Percentiles rank a stretch among this genome's conserved stretches.
phyloP scores from a whole-genome alignment of 169 alveolate genomes.

The Condylostoma magnum region DNA sequence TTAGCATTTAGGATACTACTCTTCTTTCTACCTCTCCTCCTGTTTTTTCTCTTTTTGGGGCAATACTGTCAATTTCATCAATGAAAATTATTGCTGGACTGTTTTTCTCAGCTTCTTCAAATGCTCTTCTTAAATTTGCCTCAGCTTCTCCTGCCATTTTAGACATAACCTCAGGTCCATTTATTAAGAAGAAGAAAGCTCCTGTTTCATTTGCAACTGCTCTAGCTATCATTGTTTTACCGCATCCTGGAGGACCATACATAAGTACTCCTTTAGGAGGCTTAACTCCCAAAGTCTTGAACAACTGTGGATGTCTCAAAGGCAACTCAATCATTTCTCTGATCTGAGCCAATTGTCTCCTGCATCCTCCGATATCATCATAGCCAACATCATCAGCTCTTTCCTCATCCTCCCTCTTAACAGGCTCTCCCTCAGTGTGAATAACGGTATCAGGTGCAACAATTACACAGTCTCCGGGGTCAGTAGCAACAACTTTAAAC shows the following conservation, averaged over 20 bases:
- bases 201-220: conserved; percentile 99
- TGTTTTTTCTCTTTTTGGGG: conserved; percentile 99
- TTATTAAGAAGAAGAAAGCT: conserved; percentile 94
- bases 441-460: conserved; percentile 99
- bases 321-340: conserved; percentile 70
- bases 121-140: conserved; percentile 96
- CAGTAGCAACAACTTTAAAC: conserved; percentile 99
- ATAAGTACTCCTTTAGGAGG: conserved; percentile 99
- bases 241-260: conserved; percentile 99
- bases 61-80: conserved; percentile 99
- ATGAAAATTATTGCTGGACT: conserved; percentile 99
- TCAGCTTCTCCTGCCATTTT: conserved; percentile 99
- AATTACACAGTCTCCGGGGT: conserved; percentile 99
- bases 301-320: conserved; percentile 96
- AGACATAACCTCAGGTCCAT: conserved; percentile 98
- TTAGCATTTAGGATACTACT: conserved; percentile 97
- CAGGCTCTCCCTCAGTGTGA: conserved; percentile 97
- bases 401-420: conserved; percentile 99
- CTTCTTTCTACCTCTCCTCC: conserved; percentile 99
- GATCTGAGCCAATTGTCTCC: conserved; percentile 98
- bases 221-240: conserved; percentile 99
- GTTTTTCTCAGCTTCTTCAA: conserved; percentile 97
- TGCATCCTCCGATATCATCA: conserved; percentile 99
- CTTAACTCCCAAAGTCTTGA: conserved; percentile 98
- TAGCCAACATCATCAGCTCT: conserved; percentile 99